Conservation (phyloP, 352 stramenopile species). For the Aphanomyces euteiches region DNA sequence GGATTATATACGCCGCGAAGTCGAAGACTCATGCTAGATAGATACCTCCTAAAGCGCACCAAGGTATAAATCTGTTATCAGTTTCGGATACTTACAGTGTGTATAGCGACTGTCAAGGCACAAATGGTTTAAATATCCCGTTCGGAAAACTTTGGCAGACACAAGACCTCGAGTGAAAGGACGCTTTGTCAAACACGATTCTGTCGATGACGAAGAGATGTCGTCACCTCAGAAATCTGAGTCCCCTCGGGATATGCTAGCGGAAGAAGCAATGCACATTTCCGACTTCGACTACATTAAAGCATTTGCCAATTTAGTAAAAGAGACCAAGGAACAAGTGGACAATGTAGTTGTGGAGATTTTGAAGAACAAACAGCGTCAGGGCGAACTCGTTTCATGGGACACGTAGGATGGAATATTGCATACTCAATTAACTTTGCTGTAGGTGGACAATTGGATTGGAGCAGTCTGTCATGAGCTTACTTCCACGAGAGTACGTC, state of each 20-base stretch:
- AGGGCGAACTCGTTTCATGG: slow-evolving; percentile 29
- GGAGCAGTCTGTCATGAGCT: slow-evolving; percentile 8
- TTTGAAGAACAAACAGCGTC: slow-evolving; percentile 20
- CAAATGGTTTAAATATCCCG: slow-evolving; percentile 32
- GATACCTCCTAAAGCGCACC: slow-evolving; percentile 28
- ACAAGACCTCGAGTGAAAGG: slow-evolving; percentile 27
- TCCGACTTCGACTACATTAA: slow-evolving; percentile 30
- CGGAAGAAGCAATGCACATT: neutral
- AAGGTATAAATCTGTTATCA: slow-evolving; percentile 5
- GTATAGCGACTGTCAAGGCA: slow-evolving; percentile 20
- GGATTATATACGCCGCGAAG: slow-evolving; percentile 28
- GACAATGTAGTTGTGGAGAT: slow-evolving; percentile 25
- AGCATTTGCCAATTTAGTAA: slow-evolving; percentile 26
- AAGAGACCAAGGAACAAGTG: slow-evolving; percentile 18
- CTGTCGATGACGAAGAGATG: slow-evolving; percentile 3
- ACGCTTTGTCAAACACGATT: slow-evolving; percentile 29
- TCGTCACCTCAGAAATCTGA: neutral
- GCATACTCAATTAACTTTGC: neutral
- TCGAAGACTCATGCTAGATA: slow-evolving; percentile 25
- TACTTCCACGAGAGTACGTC: slow-evolving; percentile 21
- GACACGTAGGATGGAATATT: slow-evolving; percentile 8
- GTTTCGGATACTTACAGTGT: neutral
- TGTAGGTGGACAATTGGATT: slow-evolving; percentile 27
- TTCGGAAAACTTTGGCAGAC: slow-evolving; percentile 26
- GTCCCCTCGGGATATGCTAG: neutral